Base-by-base conservation (phyloP, 768 basidiomycete species). In the Pleurotus salmoneostramineus region DNA sequence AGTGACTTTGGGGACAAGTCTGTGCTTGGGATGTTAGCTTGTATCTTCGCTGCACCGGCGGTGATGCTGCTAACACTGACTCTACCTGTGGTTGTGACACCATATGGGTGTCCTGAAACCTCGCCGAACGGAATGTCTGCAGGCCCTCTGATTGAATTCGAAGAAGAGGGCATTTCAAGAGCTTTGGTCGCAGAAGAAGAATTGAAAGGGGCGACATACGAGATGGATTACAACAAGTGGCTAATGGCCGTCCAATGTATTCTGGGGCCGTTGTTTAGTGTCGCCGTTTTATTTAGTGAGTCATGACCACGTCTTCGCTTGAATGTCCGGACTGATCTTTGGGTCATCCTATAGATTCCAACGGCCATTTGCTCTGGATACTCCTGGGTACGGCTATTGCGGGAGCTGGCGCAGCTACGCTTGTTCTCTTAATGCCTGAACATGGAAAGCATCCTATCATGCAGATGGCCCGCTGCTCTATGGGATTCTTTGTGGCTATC, bases 401-500 rank as follows among this genome's bases (percentile, higher is more conserved):
- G 10, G 93, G 94, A 0, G 57, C 83, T 27, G 69, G 78, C 3
- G 67, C 80, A 1, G 85, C 79, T 1, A 65, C 77, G 5, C 69
- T 88, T 1, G 87, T 92, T 2, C 71, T 83, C 4, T 66, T 83
- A 0, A 87, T 87, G 64, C 81, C 82, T 0, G 77, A 80, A 5
- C 78, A 81, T 43, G 88, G 91, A 2, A 74, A 77, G 15, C 78
- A 83, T 60, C 76, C 79, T 4, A 66, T 80, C 11, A 78, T 83
- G 47, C 80, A 84, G 57, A 78, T 94, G 72, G 78, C 82, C 7
- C 81, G 95, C 7, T 96, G 93, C 66, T 88, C 86, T 21, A 87
- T 95, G 79, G 96, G 97, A 0, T 99, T 99, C 73, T 69, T 87
- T 17, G 88, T 96, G 31, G 81, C 94, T 2, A 83, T 98, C 60